Percentiles rank a stretch among this genome's conserved stretches.
phyloP scores from a whole-genome alignment of 768 basidiomycete species.

The Mycena olivaceomarginata region DNA sequence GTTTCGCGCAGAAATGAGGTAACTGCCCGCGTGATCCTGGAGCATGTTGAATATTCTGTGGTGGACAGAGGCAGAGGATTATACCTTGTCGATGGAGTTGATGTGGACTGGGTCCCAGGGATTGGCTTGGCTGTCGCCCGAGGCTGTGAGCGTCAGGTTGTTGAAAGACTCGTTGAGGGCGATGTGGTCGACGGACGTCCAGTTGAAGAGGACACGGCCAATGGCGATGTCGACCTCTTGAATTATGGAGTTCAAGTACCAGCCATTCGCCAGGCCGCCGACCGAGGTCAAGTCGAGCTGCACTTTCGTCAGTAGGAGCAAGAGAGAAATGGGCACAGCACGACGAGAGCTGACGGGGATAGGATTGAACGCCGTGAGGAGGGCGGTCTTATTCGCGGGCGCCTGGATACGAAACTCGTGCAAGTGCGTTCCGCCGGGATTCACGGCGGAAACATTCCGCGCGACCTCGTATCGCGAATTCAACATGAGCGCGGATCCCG shows the following conservation, averaged over 20 bases:
- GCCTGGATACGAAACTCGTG: slow-evolving; percentile 32
- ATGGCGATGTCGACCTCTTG: too few species aligned
- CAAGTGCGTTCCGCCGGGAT: slow-evolving; percentile 9
- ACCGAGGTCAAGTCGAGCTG: slow-evolving; percentile 23
- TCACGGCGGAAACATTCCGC: slow-evolving; percentile 31
- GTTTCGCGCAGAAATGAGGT: too few species aligned
- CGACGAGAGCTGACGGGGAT: slow-evolving; percentile 10
- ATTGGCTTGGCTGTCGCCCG: too few species aligned
- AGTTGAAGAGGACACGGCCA: too few species aligned
- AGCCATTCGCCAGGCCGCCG: slow-evolving; percentile 25
- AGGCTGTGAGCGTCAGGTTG: too few species aligned
- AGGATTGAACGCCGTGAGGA: slow-evolving; percentile 30
- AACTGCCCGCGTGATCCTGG: too few species aligned
- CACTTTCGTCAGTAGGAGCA: background rate
- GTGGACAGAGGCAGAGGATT: too few species aligned
- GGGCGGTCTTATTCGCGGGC: slow-evolving; percentile 26
- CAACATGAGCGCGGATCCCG: slow-evolving; percentile 12
- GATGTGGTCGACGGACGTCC: too few species aligned
- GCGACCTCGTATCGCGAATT: slow-evolving; percentile 26
- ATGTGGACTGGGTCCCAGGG: too few species aligned
- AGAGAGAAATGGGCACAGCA: background rate
- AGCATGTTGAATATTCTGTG: too few species aligned
- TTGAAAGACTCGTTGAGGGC: too few species aligned
- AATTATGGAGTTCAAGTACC: slow-evolving; percentile 30
- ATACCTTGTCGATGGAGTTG: too few species aligned